These are phyloP conservation scores for Arabis alpina DNA, from an alignment of 345 rosid genomes.

Conservation along the genomic window DNA sequence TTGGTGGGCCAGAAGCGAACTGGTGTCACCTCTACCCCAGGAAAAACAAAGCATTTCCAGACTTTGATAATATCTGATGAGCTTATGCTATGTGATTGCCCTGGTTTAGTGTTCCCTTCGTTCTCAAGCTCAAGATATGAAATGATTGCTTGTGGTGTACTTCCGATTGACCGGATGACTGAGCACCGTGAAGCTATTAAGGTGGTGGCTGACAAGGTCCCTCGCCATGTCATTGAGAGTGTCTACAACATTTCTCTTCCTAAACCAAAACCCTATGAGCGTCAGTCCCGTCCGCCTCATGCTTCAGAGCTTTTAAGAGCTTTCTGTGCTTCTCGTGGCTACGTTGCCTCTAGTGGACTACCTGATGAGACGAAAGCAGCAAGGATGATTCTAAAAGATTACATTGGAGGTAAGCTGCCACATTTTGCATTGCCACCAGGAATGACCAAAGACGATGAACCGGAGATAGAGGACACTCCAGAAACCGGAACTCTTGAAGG, in stretches of 20 bases:
- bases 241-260: conserved; percentile 79
- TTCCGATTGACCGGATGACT: conserved; percentile 92
- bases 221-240: conserved; percentile 67
- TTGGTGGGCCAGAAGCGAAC: conserved; percentile 91
- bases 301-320: conserved; percentile 77
- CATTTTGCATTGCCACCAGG: conserved; percentile 84
- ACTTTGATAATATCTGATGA: conserved; percentile 82
- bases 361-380: conserved; percentile 97
- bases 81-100: conserved; percentile 88
- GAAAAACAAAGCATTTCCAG: conserved; percentile 98
- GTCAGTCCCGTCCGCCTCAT: conserved; percentile 79
- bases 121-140: conserved; percentile 92
- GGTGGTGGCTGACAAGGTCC: conserved; percentile 85
- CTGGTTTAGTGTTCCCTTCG: conserved; percentile 93
- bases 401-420: conserved; percentile 80
- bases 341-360: conserved; percentile 91
- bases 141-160: conserved; percentile 93
- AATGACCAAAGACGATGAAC: conserved; percentile 44
- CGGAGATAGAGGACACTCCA: conserved; percentile 35
- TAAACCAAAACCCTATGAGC: conserved; percentile 89
- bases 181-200: conserved; percentile 89
- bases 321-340: conserved; percentile 88
- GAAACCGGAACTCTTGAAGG: conserved; percentile 47
- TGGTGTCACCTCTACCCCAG: conserved; percentile 97
- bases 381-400: conserved; percentile 83